Percentiles rank a stretch among this genome's conserved stretches.
Conservation (phyloP, 441 rosid species). For the Erodium texanum region DNA sequence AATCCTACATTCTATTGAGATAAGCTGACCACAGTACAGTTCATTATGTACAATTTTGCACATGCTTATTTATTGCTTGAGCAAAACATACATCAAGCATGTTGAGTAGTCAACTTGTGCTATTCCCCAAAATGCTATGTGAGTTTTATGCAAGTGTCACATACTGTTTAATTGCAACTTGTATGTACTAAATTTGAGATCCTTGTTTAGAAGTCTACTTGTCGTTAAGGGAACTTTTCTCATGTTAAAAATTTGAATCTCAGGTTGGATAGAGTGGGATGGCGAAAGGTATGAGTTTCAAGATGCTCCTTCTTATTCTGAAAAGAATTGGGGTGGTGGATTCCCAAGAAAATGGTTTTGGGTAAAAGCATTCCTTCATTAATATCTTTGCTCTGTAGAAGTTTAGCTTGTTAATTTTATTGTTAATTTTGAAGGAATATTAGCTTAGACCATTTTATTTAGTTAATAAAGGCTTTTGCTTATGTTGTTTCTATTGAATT, state of each 20-base stretch:
- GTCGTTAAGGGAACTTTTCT: constrained; percentile 9
- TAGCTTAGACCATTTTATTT: background rate
- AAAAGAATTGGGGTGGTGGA: constrained; percentile 96
- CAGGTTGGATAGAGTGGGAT: constrained; percentile 99
- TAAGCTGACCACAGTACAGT: too few relatives aligned
- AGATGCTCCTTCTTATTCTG: constrained; percentile 93
- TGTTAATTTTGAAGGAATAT: too few relatives aligned
- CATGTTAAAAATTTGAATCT: constrained; percentile 16
- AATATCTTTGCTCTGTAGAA: constrained; percentile 15
- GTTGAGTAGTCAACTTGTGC: background rate
- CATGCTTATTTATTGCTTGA: too few relatives aligned
- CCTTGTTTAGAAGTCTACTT: constrained; percentile 9
- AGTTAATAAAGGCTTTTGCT: background rate
- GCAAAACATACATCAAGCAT: background rate
- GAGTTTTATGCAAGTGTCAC: background rate
- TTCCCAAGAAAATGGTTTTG: constrained; percentile 99
- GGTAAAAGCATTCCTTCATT: constrained; percentile 39
- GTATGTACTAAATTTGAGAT: constrained; percentile 3
- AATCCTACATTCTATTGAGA: too few relatives aligned
- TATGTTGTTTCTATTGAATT: background rate
- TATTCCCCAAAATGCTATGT: background rate
- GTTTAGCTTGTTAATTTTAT: constrained; percentile 9
- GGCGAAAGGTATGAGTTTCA: constrained; percentile 80
- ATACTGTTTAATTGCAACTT: background rate
- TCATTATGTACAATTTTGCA: too few relatives aligned